These are phyloP conservation scores for Chytriomyces confervae DNA, from an alignment of 192 early-diverging fungal genomes.

Conservation along the genomic window DNA sequence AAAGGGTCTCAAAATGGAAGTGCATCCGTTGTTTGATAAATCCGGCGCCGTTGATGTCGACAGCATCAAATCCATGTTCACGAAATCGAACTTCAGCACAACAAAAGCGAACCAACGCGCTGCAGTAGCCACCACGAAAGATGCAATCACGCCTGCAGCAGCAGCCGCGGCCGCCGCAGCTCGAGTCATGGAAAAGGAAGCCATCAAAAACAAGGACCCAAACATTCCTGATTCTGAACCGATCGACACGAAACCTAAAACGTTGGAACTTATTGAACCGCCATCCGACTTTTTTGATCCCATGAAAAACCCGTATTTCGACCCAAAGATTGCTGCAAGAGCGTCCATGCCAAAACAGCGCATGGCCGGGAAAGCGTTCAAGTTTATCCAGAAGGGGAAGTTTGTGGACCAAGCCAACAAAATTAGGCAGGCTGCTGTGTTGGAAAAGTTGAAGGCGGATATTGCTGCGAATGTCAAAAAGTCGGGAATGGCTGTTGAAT, in stretches of 20 bases:
- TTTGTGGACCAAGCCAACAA: conserved; percentile 84
- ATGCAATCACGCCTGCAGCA: conserved; percentile 37
- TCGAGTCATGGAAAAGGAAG: conserved; percentile 20
- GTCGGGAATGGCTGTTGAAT: conserved; percentile 74
- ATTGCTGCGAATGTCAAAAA: conserved; percentile 75
- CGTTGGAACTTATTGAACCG: conserved; percentile 58
- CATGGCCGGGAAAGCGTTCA: conserved; percentile 56
- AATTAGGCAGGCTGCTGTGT: conserved; percentile 69
- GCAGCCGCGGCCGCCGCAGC: conserved; percentile 17
- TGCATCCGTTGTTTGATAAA: conserved; percentile 46
- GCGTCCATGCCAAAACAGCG: conserved; percentile 49
- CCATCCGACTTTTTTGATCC: conserved; percentile 64
- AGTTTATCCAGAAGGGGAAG: conserved; percentile 84
- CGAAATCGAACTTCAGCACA: conserved; percentile 65
- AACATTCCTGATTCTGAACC: conserved; percentile 12
- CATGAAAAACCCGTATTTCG: conserved; percentile 88
- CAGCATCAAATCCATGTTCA: conserved; percentile 59
- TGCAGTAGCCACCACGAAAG: neutral
- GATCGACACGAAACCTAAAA: conserved; percentile 53
- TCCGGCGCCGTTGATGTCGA: conserved; percentile 48
- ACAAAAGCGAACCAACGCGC: conserved; percentile 76
- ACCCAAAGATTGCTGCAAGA: conserved; percentile 64
- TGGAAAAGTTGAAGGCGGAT: conserved; percentile 76
- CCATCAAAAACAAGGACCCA: neutral
- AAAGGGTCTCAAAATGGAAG: conserved; percentile 51